Base-by-base conservation (phyloP, 1,284 basidiomycete genomes). In the Sanghuangporus weigelae region DNA sequence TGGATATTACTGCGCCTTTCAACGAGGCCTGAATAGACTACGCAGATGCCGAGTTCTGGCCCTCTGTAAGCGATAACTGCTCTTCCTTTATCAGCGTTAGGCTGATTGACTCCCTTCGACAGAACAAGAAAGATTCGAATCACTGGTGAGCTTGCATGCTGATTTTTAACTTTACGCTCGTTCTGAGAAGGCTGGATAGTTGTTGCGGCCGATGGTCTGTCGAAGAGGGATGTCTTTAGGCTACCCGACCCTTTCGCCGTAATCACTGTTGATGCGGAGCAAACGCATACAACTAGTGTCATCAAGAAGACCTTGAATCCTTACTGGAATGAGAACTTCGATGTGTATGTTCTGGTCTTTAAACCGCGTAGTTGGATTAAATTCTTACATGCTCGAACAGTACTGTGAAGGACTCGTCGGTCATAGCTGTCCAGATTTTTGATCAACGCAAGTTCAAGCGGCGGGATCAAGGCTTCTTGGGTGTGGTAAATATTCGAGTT, bases 401-500 rank as follows among this genome's bases (percentile, higher is more conserved):
- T 69, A 87, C 84, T 56, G 94, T 96, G 72, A 93, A 90, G 74
- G 94, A 96, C 71, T 90, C 91, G 3, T 96, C 93, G 31, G 88
- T 96, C 55, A 83, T 98, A 50, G 92, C 93, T 3, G 93, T 98
- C 2, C 95, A 98, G 76, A 95, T 97, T 71, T 97, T 97, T 71
- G 95, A 98, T 76, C 95, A 97, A 78, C 89, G 93, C 75, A 97
- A 96, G 78, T 97, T 97, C 79, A 97, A 96, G 80, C 84, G 92
- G 76, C 89, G 89, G 75, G 94, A 97, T 75, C 95, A 97, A 73
- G 95, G 95, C 4, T 97, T 97, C 76, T 80, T 98, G 55, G 95
- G 95, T 60, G 94, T 96, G 35, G 94, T 97, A 72, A 96, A 96
- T 73, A 84, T 98, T 70, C 85, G 87, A 68, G 92, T 97, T 65